Evolutionary conservation across 768 basidiomycete species (phyloP).

Genomic region (Boletus sp.): DNA sequence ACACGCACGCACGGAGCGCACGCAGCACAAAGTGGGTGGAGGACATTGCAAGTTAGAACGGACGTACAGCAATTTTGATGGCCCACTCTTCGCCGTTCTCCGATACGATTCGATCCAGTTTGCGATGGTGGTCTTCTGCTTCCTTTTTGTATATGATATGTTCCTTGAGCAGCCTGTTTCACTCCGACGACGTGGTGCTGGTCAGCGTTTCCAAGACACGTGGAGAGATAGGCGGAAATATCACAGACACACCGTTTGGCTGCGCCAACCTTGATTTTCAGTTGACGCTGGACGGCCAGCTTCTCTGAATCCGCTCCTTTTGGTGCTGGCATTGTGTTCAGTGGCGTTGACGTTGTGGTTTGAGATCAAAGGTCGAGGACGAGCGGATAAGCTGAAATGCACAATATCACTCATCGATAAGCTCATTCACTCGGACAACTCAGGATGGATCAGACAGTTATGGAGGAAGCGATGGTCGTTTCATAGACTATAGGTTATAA

Average conservation of each 20-base stretch:
- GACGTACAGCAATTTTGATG: constrained; percentile 67
- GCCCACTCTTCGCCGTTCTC: constrained; percentile 73
- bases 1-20: constrained; percentile 9
- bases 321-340: constrained; percentile 14
- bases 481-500: constrained; percentile 27
- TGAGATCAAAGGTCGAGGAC: not conserved
- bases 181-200: constrained; percentile 7
- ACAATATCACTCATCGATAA: constrained; percentile 5
- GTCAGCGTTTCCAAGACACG: constrained; percentile 4
- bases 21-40: constrained; percentile 14
- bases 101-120: constrained; percentile 59
- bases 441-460: not conserved
- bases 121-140: constrained; percentile 53
- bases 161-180: constrained; percentile 65
- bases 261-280: constrained; percentile 74
- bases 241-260: constrained; percentile 53
- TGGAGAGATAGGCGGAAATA: constrained; percentile 17
- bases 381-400: not conserved
- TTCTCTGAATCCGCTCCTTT: constrained; percentile 18
- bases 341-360: constrained; percentile 12
- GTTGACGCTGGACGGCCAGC: constrained; percentile 53
- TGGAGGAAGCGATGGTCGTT: constrained; percentile 21
- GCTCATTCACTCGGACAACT: not conserved
- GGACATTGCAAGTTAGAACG: constrained; percentile 7
- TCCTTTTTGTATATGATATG: constrained; percentile 64